Evolutionary conservation across 805 yeast genomes (phyloP), one percentile per base, ranked within the genome.

Genomic region (Candida morakotiae): DNA sequence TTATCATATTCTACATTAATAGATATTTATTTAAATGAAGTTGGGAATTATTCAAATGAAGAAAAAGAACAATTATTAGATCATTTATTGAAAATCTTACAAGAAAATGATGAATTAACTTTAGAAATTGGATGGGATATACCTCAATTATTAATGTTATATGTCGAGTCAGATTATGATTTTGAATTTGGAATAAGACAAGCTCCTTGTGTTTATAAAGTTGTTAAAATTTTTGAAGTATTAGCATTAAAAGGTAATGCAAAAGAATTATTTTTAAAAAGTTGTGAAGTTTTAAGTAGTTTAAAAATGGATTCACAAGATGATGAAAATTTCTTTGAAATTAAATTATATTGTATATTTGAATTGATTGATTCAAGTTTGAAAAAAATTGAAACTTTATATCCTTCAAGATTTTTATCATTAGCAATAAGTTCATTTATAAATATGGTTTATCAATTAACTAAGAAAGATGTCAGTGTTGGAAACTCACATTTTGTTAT

Each of bases 41-140:
- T 79, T 6, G 23, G 46, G 4, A 48, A 62, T 6, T 81, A 67
- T 53, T 46, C 69, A 9, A 57, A 60, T 28, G 73, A 63, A 0
- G 86, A 85, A 36, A 73, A 76, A 38, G 65, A 61, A 2, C 38
- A 46, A 34, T 53, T 85, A n/a, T 56, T 87, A 32, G 58, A 53
- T 0, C 59, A 64, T 3, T 45, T 88, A 10, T 46, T 58, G 9
- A 63, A 60, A 0, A 61, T 78, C 0, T 56, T 87, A 22, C 28
- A 37, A 2, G 58, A 52, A 0, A 56, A 83, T 52, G 64, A 69
- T 13, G 71, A 69, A 9, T 58, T 87, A 21, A 65, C 79, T 0
- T 67, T 72, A 30, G 83, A 81, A 46, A 77, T 88, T 42, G 95
- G 95, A 2, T 89, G 97, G 97, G 97, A 89, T 56, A 53, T 89